These are phyloP conservation scores for Oryza brachyantha DNA, from an alignment of 176 grass and related monocot genomes.

Conservation along the genomic window DNA sequence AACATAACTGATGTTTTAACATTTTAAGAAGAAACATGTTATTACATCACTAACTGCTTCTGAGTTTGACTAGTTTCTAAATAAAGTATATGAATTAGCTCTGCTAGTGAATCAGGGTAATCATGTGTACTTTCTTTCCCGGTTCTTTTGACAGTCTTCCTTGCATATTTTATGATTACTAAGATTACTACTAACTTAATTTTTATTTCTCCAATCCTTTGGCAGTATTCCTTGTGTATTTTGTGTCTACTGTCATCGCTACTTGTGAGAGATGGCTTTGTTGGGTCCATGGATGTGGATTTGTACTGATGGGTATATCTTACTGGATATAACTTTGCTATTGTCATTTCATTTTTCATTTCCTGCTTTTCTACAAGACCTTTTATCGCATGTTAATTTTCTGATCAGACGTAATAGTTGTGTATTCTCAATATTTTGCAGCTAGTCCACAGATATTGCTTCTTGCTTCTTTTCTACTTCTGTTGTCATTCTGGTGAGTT, in stretches of 20 bases:
- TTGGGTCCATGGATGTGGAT: conserved; percentile 92
- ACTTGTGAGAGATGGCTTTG: conserved; percentile 87
- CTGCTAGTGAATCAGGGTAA: conserved; percentile 10
- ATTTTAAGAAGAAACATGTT: conserved; percentile 3
- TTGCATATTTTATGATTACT: conserved; percentile 46
- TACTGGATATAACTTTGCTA: conserved; percentile 36
- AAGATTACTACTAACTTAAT: conserved; percentile 41
- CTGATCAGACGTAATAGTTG: conserved; percentile 28
- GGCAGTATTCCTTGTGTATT: conserved; percentile 74
- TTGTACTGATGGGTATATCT: conserved; percentile 89
- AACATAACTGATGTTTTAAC: conserved; percentile 11
- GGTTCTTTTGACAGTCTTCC: conserved; percentile 25
- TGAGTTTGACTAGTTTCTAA: conserved; percentile 9
- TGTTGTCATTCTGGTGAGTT: conserved; percentile 88
- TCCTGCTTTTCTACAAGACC: neutral
- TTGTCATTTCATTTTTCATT: conserved; percentile 29
- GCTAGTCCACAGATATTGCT: conserved; percentile 90
- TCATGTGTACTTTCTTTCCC: neutral
- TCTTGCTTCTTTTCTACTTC: conserved; percentile 82
- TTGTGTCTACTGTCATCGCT: conserved; percentile 64
- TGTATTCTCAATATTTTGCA: conserved; percentile 48
- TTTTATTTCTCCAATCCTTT: conserved; percentile 16
- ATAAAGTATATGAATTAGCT: neutral
- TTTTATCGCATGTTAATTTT: conserved; percentile 27
- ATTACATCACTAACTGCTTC: neutral